phyloP scores from a whole-genome alignment of 345 rosid species.

The Boechera retrofracta region DNA sequence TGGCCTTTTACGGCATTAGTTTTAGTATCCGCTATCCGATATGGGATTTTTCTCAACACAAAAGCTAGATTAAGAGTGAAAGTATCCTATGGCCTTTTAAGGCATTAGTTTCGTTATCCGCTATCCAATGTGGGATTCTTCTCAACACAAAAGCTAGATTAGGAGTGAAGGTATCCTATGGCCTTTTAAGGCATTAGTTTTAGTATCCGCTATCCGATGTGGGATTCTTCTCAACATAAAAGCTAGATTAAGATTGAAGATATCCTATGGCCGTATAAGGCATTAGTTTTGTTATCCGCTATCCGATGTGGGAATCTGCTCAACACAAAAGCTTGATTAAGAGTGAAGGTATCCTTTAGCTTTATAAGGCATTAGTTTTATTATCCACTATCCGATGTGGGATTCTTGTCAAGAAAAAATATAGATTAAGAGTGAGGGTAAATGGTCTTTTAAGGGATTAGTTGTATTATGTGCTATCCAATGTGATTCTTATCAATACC shows the following conservation, averaged over 20 bases:
- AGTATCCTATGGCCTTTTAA: background rate
- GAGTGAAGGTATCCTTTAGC: background rate
- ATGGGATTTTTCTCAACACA: background rate
- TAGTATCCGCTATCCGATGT: background rate
- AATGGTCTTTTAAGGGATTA: background rate
- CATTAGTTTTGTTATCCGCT: background rate
- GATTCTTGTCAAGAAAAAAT: background rate
- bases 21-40: background rate
- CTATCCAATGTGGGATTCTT: background rate
- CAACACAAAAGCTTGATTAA: background rate
- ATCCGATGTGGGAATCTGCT: background rate
- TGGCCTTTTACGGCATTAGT: background rate
- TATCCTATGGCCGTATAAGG: background rate
- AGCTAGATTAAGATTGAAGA: background rate
- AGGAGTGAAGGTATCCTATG: background rate
- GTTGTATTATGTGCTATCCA: background rate
- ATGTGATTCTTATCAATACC: background rate
- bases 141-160: background rate
- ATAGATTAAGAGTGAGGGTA: background rate
- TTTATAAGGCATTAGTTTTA: slow-evolving; percentile 6
- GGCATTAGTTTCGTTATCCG: background rate
- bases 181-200: background rate
- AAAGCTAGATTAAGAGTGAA: background rate
- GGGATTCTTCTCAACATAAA: background rate
- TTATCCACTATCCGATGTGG: background rate